Percentiles rank a stretch among this genome's conserved stretches.
Evolutionary conservation across 1,284 basidiomycete genomes (phyloP).

Genomic region (Cryptococcus depauperatus): DNA sequence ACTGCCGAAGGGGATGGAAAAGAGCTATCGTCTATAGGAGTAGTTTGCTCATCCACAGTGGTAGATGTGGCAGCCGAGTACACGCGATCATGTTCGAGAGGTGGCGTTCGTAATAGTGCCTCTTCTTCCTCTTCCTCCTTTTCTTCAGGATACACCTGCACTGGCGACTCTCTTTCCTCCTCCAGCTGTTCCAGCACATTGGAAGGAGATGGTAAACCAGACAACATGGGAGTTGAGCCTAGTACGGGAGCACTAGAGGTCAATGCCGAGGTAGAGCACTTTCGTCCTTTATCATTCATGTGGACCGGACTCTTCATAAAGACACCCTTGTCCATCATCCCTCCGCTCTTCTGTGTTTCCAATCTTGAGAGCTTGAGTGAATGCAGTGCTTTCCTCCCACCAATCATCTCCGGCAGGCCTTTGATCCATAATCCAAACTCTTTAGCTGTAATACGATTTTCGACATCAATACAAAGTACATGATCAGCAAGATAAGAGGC

Average conservation of each 20-base stretch:
- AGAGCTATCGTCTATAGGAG: constrained; percentile 26
- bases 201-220: constrained; percentile 16
- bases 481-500: constrained; percentile 76
- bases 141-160: too few species aligned
- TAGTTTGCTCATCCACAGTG: constrained; percentile 35
- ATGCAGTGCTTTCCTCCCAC: constrained; percentile 42
- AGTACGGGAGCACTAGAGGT: constrained; percentile 21
- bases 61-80: constrained; percentile 33
- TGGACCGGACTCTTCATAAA: constrained; percentile 38
- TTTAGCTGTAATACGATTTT: constrained; percentile 61
- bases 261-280: constrained; percentile 27
- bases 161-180: background rate
- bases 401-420: constrained; percentile 65
- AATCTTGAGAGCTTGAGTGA: constrained; percentile 31
- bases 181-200: constrained; percentile 5
- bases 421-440: constrained; percentile 83
- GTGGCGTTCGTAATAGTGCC: constrained; percentile 10
- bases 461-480: constrained; percentile 67
- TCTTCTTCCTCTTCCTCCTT: background rate
- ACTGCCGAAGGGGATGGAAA: constrained; percentile 23
- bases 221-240: constrained; percentile 8
- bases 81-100: constrained; percentile 20
- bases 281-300: constrained; percentile 15
- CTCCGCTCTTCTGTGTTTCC: constrained; percentile 20
- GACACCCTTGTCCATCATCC: constrained; percentile 22